Evolutionary conservation across 1,284 basidiomycete species (phyloP), one percentile per base, ranked within the genome.

Genomic region (Malassezia equina): DNA sequence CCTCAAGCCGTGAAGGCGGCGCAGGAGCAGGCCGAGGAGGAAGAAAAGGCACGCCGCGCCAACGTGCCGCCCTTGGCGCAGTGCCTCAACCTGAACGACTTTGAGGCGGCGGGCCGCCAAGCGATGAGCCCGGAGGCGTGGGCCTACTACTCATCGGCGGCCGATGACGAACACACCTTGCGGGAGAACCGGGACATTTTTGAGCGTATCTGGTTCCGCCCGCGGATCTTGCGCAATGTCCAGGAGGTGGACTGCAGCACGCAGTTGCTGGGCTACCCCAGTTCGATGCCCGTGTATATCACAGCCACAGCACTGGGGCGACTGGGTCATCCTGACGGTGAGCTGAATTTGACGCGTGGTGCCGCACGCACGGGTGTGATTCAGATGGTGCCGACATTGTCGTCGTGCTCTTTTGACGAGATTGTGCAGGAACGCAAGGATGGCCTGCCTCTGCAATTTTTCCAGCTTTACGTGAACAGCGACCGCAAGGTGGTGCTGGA

Each of bases 191-290:
- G 86, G 55, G 80, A 82, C 45, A 88, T 88, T 0, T 95, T 86
- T 72, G 88, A 85, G 82, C 86, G 87, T 52, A 81, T 95, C 64
- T 95, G 90, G 90, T 94, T 95, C 79, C 81, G 90, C 15, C 90
- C 90, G 11, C 82, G 89, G 13, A 80, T 95, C 39, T 78, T 95
- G 8, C 81, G 88, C 23, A 82, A 94, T 67, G 89, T 95, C 9
- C 81, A 82, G 9, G 78, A 79, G 3, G 84, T 94, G 13, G 86
- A 94, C 75, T 90, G 81, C 2, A 56, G 60, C 13, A 63, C 66
- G 23, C 55, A 46, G 13, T 47, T 58, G 8, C 55, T 67, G 6
- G 64, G 58, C 7, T 55, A 50, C 43, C 41, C 47, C 0, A 55
- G 43, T 27, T 28, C 58, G 7, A 34, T 71, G 7, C 69, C 69